These are phyloP conservation scores for Mycosphaerella arachidis DNA, from an alignment of 2,329 filamentous ascomycete species.

Conservation along the genomic window DNA sequence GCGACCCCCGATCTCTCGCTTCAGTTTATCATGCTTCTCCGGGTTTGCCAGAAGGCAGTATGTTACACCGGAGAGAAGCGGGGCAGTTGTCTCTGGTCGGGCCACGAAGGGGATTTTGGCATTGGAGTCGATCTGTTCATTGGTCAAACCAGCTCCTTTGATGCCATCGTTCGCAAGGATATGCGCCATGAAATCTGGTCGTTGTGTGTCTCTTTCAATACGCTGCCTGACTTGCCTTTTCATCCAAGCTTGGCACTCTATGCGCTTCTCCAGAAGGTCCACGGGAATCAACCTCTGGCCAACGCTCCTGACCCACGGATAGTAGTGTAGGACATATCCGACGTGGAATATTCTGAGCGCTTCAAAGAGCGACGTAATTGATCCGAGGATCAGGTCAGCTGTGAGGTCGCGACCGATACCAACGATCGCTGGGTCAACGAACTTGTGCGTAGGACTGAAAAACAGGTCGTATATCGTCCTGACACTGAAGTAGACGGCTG, in stretches of 20 bases:
- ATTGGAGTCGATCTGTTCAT: conserved; percentile 33
- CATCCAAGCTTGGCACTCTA: conserved; percentile 24
- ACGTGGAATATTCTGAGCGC: conserved; percentile 27
- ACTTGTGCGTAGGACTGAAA: conserved; percentile 38
- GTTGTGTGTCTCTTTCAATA: conserved; percentile 28
- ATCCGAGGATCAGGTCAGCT: conserved; percentile 1
- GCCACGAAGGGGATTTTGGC: conserved; percentile 49
- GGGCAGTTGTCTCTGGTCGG: conserved; percentile 51
- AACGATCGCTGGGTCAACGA: background rate
- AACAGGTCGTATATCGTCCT: conserved; percentile 37
- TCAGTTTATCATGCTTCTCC: conserved; percentile 36
- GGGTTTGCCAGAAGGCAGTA: conserved; percentile 42
- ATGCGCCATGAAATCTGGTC: conserved; percentile 46
- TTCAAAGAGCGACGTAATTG: conserved; percentile 24
- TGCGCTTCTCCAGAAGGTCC: conserved; percentile 16
- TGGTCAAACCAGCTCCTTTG: conserved; percentile 21
- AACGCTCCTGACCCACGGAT: conserved; percentile 23
- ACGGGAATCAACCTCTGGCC: conserved; percentile 21
- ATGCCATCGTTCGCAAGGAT: conserved; percentile 43
- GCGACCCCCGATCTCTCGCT: conserved; percentile 38
- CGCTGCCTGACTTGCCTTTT: conserved; percentile 24
- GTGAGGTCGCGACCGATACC: background rate
- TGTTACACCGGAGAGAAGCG: conserved; percentile 38
- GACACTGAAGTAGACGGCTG: conserved; percentile 16
- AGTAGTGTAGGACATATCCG: conserved; percentile 25